Base-by-base conservation (phyloP, 306 rosid species). In the Cyamopsis tetragonoloba region DNA sequence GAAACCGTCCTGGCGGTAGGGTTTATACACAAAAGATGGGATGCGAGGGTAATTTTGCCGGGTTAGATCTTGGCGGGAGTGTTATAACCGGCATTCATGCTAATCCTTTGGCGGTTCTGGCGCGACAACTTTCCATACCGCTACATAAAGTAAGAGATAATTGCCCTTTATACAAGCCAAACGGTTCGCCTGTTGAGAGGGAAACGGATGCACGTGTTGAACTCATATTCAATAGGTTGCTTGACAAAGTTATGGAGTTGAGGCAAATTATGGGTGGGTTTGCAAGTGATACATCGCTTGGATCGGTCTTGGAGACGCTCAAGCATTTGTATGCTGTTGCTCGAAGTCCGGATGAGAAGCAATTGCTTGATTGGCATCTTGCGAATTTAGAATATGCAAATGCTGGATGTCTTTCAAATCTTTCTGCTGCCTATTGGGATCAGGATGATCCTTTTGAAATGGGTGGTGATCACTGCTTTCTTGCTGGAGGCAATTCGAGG, bases 391-490 rank as follows among this genome's bases (percentile, higher is more conserved):
- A 93, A 74, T 93, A 84, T 32, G 95, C 99, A 61, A 93, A 93
- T 80, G 99, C 99, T 11, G 99, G 99, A 70, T 90, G 99, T 79
- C 91, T 93, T 71, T 86, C 97, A 3, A 79, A 93, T 56, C 87
- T 93, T 63, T 93, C 99, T 7, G 96, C 99, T 22, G 87, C 87
- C 26, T 77, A 90, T 59, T 93, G 97, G 99, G 97, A 90, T 79
- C 97, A 93, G 74, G 97, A 93, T 35, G 99, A 93, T 84, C 99
- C 99, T 42, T 93, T 70, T 35, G 99, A 93, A 78, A 93, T 93
- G 97, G 89, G 92, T 35, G 99, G 99, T 47, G 99, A 89, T 80
- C 99, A 89, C 61, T 93, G 97, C 81, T 93, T 93, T 69, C 95
- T 90, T 26, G 89, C 99, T 26, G 99, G 99, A 31, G 96, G 99